A percentile compares a stretch with the other conserved stretches of the same genome.
phyloP scores from a whole-genome alignment of 148 eudicot genomes.

The Vaccinium darrowii region DNA sequence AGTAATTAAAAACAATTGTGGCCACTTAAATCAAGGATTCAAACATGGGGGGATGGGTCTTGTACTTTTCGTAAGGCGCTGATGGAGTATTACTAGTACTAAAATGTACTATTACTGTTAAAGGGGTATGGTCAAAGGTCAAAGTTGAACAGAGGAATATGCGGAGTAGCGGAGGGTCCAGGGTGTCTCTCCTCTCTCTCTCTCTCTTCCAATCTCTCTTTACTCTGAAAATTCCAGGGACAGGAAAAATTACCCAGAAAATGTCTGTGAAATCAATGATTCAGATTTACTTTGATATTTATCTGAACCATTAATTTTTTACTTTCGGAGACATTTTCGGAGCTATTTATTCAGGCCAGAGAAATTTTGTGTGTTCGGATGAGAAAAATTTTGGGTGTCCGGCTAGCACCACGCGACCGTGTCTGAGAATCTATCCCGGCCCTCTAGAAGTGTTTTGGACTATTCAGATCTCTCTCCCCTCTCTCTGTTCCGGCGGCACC shows the following conservation, averaged over 20 bases:
- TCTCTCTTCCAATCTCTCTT: neutral
- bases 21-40: neutral
- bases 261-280: too few relatives aligned
- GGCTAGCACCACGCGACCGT: too few relatives aligned
- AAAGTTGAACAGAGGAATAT: slow-evolving; percentile 62
- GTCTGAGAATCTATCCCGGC: too few relatives aligned
- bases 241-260: too few relatives aligned
- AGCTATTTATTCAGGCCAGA: slow-evolving; percentile 6
- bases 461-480: too few relatives aligned
- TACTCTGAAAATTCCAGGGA: too few relatives aligned
- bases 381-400: too few relatives aligned
- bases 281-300: too few relatives aligned
- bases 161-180: slow-evolving; percentile 50
- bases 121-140: slow-evolving; percentile 48
- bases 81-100: neutral
- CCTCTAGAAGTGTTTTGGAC: too few relatives aligned
- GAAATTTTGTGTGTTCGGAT: neutral
- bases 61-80: neutral
- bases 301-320: too few relatives aligned
- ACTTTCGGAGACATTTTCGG: neutral
- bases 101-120: too few relatives aligned
- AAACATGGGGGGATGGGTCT: neutral
- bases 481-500: too few relatives aligned
- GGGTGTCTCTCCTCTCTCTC: slow-evolving; percentile 34
- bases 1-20: neutral